These are phyloP conservation scores for Leccinum disarticulatum DNA, from an alignment of 768 basidiomycete genomes.

Conservation along the genomic window DNA sequence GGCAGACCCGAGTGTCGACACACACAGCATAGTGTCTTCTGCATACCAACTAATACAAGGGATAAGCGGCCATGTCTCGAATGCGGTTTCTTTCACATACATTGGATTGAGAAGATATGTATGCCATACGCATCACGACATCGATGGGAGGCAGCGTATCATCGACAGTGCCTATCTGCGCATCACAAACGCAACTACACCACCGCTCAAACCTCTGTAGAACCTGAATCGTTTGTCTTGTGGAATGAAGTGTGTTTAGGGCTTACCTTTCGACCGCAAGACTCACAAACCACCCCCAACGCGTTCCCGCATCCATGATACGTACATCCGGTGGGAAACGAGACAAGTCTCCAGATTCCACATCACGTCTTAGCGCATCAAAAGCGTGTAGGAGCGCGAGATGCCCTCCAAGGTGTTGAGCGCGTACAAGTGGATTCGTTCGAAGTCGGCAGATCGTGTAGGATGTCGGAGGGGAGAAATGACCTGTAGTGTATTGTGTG, in stretches of 20 bases:
- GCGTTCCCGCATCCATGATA: conserved; percentile 16
- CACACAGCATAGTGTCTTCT: too few relatives aligned
- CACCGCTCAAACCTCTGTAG: conserved; percentile 34
- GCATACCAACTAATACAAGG: too few relatives aligned
- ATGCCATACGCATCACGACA: conserved; percentile 39
- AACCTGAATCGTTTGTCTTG: too few relatives aligned
- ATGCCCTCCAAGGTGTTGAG: conserved; percentile 28
- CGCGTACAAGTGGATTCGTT: conserved; percentile 13
- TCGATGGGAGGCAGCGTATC: conserved; percentile 32
- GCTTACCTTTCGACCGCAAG: conserved; percentile 36
- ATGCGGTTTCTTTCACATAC: conserved; percentile 9
- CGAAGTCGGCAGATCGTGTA: background rate
- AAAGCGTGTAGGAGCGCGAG: conserved; percentile 29
- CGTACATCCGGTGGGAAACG: conserved; percentile 11
- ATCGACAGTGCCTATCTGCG: background rate
- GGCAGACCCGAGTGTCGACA: too few relatives aligned
- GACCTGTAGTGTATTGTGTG: background rate
- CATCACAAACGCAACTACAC: conserved; percentile 15
- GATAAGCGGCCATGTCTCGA: too few relatives aligned
- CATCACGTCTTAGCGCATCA: conserved; percentile 16
- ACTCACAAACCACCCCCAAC: conserved; percentile 38
- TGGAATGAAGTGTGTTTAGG: background rate
- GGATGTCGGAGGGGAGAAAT: background rate
- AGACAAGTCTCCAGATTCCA: conserved; percentile 16
- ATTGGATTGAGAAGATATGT: conserved; percentile 37